Percentiles rank a stretch among this genome's conserved stretches.
Evolutionary conservation across 148 eudicot species (phyloP).

Genomic region (Hydrangea macrophylla): DNA sequence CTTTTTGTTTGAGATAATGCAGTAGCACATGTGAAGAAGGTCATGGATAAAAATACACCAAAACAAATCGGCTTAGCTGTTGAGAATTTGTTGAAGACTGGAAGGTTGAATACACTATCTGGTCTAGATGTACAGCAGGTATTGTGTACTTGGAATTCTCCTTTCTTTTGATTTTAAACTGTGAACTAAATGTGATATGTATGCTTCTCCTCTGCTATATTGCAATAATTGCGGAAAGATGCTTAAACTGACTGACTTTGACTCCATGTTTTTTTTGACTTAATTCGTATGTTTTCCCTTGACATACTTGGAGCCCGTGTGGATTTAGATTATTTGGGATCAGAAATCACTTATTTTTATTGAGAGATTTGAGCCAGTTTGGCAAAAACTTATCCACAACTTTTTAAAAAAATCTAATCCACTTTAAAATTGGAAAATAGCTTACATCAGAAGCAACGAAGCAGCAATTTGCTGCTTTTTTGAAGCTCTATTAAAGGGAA

Average conservation of each 20-base stretch:
- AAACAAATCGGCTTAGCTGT: conserved; percentile 55
- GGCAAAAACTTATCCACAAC: too few relatives aligned
- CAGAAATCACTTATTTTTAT: too few relatives aligned
- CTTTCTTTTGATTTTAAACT: neutral
- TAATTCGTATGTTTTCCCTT: too few relatives aligned
- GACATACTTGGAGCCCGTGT: too few relatives aligned
- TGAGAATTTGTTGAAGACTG: conserved; percentile 85
- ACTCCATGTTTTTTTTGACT: neutral
- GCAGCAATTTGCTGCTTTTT: too few relatives aligned
- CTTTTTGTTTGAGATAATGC: conserved; percentile 28
- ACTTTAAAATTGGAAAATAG: too few relatives aligned
- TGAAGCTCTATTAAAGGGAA: too few relatives aligned
- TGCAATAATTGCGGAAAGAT: neutral
- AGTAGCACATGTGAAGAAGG: conserved; percentile 60
- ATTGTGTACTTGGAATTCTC: conserved; percentile 14
- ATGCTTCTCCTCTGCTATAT: neutral
- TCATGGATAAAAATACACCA: conserved; percentile 55
- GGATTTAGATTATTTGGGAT: too few relatives aligned
- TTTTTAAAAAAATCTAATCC: too few relatives aligned
- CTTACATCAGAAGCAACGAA: too few relatives aligned
- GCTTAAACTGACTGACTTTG: neutral
- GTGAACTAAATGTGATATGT: neutral
- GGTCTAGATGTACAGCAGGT: conserved; percentile 92
- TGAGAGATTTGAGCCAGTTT: too few relatives aligned
- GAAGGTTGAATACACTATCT: conserved; percentile 58